Evolutionary conservation across 1,284 basidiomycete species (phyloP), one percentile per base, ranked within the genome.

Genomic region (Gomphus bonarii): DNA sequence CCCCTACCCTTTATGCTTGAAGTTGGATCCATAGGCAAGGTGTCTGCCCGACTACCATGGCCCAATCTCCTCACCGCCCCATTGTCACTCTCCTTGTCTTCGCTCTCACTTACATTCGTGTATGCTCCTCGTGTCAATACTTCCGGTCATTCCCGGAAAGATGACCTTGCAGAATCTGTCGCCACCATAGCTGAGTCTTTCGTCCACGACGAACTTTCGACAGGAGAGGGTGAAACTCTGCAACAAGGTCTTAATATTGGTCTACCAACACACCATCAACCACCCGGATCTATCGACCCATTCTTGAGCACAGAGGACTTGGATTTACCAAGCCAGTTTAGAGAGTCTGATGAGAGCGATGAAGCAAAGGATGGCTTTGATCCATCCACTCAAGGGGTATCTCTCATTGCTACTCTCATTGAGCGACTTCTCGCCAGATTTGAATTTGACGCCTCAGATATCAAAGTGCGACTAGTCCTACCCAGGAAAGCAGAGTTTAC

Each of bases 351-450:
- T 47, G 64, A 68, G n/a, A 82, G 85, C 59, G 63, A 58, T 44
- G 63, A 64, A 20, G 64, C 69, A 22, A 70, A 33, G 11, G 44
- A 55, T 20, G 47, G 50, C 9, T 11, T 16, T 25, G 47, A 50
- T 31, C 49, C 50, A 20, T 42, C 59, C 4, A 60, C 55, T 30
- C 55, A 73, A 60, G 74, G 73, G 33, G 85, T 93, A 18, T 91
- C 90, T 1, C 74, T 95, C 49, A 85, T 97, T 65, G 87, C 93
- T 18, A 80, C 82, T 33, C 75, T 95, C 46, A 84, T 95, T 50
- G 92, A 95, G 68, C 78, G 85, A 12, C 73, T 97, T 3, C 77
- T 97, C 12, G 81, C 90, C 9, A 79, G 88, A 59, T 87, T 97
- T 63, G 80, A 89, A 61, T 86, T 92, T 65, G 82, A 84, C 62